These are phyloP conservation scores for Penicillium hesseltinei DNA, from an alignment of 2,329 filamentous ascomycete species.

Conservation along the genomic window DNA sequence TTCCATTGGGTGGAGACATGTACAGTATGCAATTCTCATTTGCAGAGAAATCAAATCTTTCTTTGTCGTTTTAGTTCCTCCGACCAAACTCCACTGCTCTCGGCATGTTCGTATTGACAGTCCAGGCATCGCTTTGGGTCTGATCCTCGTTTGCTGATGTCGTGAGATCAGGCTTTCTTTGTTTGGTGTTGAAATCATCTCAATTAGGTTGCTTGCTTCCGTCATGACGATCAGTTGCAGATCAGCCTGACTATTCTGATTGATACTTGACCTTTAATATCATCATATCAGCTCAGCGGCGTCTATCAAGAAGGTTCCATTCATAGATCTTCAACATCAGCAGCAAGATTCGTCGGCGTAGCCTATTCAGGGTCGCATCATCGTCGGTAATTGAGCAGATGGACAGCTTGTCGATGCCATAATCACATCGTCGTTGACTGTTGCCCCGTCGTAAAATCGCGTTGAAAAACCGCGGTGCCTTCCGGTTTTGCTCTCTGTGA, in stretches of 20 bases:
- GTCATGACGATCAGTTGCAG: background rate
- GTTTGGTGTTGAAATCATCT: background rate
- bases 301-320: background rate
- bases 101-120: background rate
- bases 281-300: background rate
- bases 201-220: background rate
- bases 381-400: background rate
- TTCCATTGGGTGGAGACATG: conserved; percentile 21
- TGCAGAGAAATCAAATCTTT: conserved; percentile 1
- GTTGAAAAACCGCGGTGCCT: background rate
- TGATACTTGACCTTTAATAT: background rate
- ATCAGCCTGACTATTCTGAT: background rate
- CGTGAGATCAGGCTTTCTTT: background rate
- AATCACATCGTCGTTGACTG: background rate
- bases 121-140: background rate
- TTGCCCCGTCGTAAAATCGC: background rate
- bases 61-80: background rate
- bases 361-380: background rate
- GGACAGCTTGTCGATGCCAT: background rate
- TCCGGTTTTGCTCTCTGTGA: background rate
- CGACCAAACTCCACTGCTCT: background rate
- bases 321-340: background rate
- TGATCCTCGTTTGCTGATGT: background rate
- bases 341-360: background rate
- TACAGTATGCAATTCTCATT: conserved; percentile 25